Conservation (phyloP, 257 asterid species). For the Nyctanthes arbortristis region DNA sequence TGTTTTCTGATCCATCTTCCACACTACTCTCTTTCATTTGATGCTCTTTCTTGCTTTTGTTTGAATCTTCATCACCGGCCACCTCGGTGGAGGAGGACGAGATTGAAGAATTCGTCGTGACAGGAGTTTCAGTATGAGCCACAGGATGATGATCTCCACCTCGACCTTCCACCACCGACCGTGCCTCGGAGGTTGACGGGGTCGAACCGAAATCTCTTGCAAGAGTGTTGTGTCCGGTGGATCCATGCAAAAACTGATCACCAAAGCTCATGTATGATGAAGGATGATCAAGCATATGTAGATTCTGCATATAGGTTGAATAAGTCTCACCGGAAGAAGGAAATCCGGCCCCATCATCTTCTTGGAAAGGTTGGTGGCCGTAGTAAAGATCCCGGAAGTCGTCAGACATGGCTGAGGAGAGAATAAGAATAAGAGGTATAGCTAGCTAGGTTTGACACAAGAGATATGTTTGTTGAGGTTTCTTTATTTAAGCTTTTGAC, state of each 20-base stretch:
- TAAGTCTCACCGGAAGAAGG: slow-evolving; percentile 33
- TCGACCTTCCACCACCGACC: slow-evolving; percentile 14
- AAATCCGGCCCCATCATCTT: slow-evolving; percentile 20
- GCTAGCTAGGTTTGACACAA: slow-evolving; percentile 49
- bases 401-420: slow-evolving; percentile 56
- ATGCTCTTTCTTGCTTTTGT: slow-evolving; percentile 27
- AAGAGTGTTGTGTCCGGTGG: slow-evolving; percentile 30
- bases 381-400: slow-evolving; percentile 49
- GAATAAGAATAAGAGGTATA: slow-evolving; percentile 15
- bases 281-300: slow-evolving; percentile 35
- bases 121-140: slow-evolving; percentile 41
- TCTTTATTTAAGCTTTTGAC: slow-evolving; percentile 72
- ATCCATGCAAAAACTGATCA: slow-evolving; percentile 49
- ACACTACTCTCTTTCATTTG: slow-evolving; percentile 25
- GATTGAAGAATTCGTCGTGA: slow-evolving; percentile 57
- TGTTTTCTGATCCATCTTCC: slow-evolving; percentile 38
- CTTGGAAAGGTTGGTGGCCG: slow-evolving; percentile 47
- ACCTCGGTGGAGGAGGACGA: slow-evolving; percentile 60
- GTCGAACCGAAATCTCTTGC: slow-evolving; percentile 31
- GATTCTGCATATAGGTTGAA: slow-evolving; percentile 23
- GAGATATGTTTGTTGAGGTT: slow-evolving; percentile 32
- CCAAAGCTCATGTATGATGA: slow-evolving; percentile 42
- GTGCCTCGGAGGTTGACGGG: slow-evolving; percentile 21
- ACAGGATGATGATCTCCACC: slow-evolving; percentile 9
- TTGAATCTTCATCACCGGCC: slow-evolving; percentile 39